These are phyloP conservation scores for Moesziomyces sp. DNA, from an alignment of 1,284 basidiomycete species.

Conservation along the genomic window DNA sequence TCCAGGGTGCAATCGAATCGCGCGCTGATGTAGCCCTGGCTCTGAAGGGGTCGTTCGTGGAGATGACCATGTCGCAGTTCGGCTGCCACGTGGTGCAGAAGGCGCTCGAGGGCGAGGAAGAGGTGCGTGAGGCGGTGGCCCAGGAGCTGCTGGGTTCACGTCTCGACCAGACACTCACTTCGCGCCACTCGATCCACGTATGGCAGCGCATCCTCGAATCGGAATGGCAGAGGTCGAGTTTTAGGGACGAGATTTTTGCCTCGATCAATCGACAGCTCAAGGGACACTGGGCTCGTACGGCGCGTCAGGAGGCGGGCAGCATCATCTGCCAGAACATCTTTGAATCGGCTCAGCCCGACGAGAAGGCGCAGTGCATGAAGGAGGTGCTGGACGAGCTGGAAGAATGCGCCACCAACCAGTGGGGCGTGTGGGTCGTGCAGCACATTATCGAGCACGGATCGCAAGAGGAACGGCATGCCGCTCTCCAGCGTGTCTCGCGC, in stretches of 20 bases:
- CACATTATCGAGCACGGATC: conserved; percentile 64
- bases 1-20: conserved; percentile 51
- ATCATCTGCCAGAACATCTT: conserved; percentile 62
- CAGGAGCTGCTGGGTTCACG: conserved; percentile 54
- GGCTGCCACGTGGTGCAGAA: conserved; percentile 63
- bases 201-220: conserved; percentile 59
- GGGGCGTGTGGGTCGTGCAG: conserved; percentile 67
- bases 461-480: conserved; percentile 35
- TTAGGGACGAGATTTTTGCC: conserved; percentile 48
- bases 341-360: conserved; percentile 51
- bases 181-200: conserved; percentile 59
- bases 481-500: conserved; percentile 43
- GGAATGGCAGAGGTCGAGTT: conserved; percentile 41
- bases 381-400: conserved; percentile 57
- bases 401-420: conserved; percentile 60
- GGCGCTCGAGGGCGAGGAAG: conserved; percentile 49
- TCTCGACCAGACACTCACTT: conserved; percentile 55
- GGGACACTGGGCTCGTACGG: conserved; percentile 54
- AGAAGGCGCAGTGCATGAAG: conserved; percentile 54
- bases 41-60: conserved; percentile 48
- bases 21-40: conserved; percentile 34
- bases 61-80: conserved; percentile 56
- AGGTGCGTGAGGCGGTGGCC: conserved; percentile 29
- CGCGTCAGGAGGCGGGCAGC: conserved; percentile 60
- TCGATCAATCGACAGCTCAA: conserved; percentile 53